phyloP scores from a whole-genome alignment of 1,139 yeast species.

The Lodderomyces parapsilosis region DNA sequence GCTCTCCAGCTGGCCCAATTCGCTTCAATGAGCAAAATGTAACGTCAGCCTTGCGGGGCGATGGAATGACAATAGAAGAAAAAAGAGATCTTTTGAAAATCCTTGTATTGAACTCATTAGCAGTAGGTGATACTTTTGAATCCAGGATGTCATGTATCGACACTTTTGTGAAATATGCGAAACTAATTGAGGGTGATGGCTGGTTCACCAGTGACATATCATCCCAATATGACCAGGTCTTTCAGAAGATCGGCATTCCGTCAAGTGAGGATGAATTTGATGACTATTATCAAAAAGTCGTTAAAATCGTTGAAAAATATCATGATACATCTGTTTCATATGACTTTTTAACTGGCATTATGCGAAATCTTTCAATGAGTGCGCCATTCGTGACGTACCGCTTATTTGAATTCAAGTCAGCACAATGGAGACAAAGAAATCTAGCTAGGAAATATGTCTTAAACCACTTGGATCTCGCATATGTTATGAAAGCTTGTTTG shows the following conservation, averaged over 20 bases:
- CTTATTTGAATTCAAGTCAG: constrained; percentile 20
- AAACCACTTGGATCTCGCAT: constrained; percentile 26
- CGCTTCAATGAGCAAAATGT: constrained; percentile 1
- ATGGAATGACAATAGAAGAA: background rate
- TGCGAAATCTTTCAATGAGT: constrained; percentile 8
- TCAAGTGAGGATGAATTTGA: constrained; percentile 1
- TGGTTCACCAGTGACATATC: constrained; percentile 9
- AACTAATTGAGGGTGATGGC: constrained; percentile 7
- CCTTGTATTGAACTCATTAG: constrained; percentile 1
- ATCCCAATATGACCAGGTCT: constrained; percentile 8
- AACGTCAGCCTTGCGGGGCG: background rate
- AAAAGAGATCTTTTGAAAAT: constrained; percentile 6
- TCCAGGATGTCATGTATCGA: constrained; percentile 1
- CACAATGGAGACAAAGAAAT: constrained; percentile 6
- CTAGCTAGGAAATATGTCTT: constrained; percentile 6
- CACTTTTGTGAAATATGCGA: constrained; percentile 9
- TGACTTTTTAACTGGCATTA: constrained; percentile 10
- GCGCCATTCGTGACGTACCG: constrained; percentile 9
- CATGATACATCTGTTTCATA: constrained; percentile 3
- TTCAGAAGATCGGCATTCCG: constrained; percentile 9
- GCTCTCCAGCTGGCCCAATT: background rate
- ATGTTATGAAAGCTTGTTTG: constrained; percentile 30
- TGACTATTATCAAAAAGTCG: constrained; percentile 1
- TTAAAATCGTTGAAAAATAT: constrained; percentile 6
- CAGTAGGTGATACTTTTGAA: background rate